Evolutionary conservation across 169 alveolate genomes (phyloP).

Genomic region (Perkinsus olseni): DNA sequence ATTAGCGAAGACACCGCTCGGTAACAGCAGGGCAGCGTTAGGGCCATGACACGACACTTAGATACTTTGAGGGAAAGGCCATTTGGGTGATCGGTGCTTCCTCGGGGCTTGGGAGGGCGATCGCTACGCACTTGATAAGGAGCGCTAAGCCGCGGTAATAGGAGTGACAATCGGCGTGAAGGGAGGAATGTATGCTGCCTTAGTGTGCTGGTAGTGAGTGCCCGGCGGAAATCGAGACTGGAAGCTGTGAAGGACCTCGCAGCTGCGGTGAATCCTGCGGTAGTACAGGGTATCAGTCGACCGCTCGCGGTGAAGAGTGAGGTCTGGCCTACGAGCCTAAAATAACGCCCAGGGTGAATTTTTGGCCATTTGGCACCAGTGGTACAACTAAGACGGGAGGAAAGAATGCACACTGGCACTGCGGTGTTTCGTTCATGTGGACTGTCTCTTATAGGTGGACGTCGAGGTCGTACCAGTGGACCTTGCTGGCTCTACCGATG

Average conservation of each 20-base stretch:
- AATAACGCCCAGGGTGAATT: too few species aligned
- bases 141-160: neutral
- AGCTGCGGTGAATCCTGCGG: neutral
- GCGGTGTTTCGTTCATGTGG: neutral
- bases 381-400: too few species aligned
- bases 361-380: too few species aligned
- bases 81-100: neutral
- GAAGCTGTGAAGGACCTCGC: neutral
- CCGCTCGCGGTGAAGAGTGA: too few species aligned
- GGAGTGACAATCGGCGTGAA: neutral
- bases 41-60: neutral
- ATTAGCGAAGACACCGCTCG: neutral
- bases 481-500: neutral
- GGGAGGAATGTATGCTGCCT: neutral
- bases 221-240: neutral
- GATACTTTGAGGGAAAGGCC: neutral
- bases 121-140: neutral
- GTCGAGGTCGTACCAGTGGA: neutral
- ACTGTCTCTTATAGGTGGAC: too few species aligned
- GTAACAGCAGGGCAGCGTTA: neutral
- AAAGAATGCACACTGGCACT: neutral
- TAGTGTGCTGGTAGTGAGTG: neutral
- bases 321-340: too few species aligned
- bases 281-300: too few species aligned
- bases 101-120: neutral